Base-by-base conservation (phyloP, 1,139 yeast genomes). In the Sugiyamaella castrensis region DNA sequence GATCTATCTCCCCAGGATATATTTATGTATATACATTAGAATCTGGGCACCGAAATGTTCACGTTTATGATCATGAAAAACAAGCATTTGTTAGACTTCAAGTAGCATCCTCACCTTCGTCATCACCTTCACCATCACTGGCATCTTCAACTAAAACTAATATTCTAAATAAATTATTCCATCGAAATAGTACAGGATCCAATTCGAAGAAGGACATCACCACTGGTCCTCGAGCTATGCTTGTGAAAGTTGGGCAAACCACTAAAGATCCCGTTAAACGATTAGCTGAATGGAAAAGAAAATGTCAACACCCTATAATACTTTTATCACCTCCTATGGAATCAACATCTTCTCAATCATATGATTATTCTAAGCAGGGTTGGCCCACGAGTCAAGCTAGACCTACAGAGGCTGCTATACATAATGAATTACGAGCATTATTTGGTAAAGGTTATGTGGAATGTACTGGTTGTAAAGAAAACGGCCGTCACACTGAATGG, bases 221-320 rank as follows among this genome's bases (percentile, higher is more conserved):
- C 19, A 11, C 43, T 11, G 31, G 24, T 35, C 33, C 39, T 4
- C 32, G 39, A 26, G 46, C 46, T 30, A 39, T 57, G 51, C 60
- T 65, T 29, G 53, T 65, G 45, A 65, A 65, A 44, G 64, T 65
- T 4, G 69, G 69, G 7, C 61, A 47, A 48, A 65, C 69, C 1
- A 56, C 62, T 30, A 54, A 56, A 37, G 51, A 54, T 1, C 69
- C 69, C 0, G 40, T 36, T 1, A 51, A 42, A 34, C 53, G 69
- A 24, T 48, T 65, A 8, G 47, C 43, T 8, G 63, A 65, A 45
- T 65, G 69, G 69, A 53, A 51, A 19, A 31, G 38, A 5, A 57
- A 65, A 43, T 65, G 69, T 51, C 52, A 53, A 12, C 67, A 63
- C 38, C 55, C 56, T 4, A 52, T 62, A 15, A 33, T 37, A 32